phyloP scores from a whole-genome alignment of 306 rosid species.

The Nissolia schottii region DNA sequence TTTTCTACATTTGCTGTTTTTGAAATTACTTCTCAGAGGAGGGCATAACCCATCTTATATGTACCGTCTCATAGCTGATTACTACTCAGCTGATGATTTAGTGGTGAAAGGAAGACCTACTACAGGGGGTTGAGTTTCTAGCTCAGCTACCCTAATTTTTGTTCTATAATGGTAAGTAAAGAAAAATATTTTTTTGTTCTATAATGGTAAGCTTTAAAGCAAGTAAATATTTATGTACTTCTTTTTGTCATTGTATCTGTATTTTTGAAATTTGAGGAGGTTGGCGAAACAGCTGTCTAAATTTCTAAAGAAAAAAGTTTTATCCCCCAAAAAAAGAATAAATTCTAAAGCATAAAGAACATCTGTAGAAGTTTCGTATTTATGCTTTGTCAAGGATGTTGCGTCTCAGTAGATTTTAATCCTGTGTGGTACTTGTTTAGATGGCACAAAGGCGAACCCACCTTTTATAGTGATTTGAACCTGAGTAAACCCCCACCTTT shows the following conservation, averaged over 20 bases:
- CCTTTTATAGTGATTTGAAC: neutral
- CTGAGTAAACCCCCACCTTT: too few species aligned
- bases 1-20: slow-evolving; percentile 14
- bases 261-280: neutral
- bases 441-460: neutral
- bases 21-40: slow-evolving; percentile 54
- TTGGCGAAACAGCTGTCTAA: neutral
- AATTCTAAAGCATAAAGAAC: too few species aligned
- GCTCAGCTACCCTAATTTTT: slow-evolving; percentile 26
- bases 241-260: neutral
- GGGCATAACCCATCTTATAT: slow-evolving; percentile 95
- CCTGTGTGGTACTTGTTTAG: neutral
- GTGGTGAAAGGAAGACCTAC: slow-evolving; percentile 62
- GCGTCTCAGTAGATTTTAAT: neutral
- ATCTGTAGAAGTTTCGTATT: neutral
- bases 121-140: slow-evolving; percentile 42
- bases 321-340: too few species aligned
- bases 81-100: slow-evolving; percentile 94
- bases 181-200: slow-evolving; percentile 32
- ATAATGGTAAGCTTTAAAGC: slow-evolving; percentile 47
- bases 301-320: neutral
- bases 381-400: neutral
- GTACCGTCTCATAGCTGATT: slow-evolving; percentile 96
- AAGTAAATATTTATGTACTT: neutral
- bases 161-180: slow-evolving; percentile 43